Base-by-base conservation (phyloP, 169 alveolate genomes). In the Plasmodium sp. region DNA sequence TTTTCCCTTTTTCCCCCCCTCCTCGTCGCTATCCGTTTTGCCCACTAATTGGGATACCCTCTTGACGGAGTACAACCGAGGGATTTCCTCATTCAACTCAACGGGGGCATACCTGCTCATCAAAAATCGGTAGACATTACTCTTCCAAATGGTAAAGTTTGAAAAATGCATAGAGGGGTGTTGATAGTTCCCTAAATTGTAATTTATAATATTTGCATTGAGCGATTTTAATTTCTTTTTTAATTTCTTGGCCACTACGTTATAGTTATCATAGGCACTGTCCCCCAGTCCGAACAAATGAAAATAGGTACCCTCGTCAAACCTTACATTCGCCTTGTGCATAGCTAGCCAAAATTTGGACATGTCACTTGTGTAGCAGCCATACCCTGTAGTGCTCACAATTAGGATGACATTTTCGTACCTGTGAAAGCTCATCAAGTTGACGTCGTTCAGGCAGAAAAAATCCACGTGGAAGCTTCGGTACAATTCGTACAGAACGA, bases 321-420 rank as follows among this genome's bases (percentile, higher is more conserved):
- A 81, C 27, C 74, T 67, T 9, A 71, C 7, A 10, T 90, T 80
- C 36, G 33, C 54, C 22, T 48, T 90, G 43, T 81, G 71, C 54
- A 90, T 48, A 67, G 45, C 67, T 34, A 56, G 27, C 94, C 94
- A 90, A 81, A 90, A 90, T 4, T 58, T 31, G 0, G 84, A 80
- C 92, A 90, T 90, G 18, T 90, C 67, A 10, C 80, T 82, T 67
- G 94, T 39, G 73, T 18, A 71, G 41, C 48, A 81, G 33, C 94
- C 94, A 90, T 90, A 90, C 36, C 94, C 94, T 16, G 94, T 90
- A 3, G 94, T 90, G 74, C 94, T 90, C 31, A 90, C 94, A 81
- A 90, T 90, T 3, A 90, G 67, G 22, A 90, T 80, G 48, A 90
- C 51, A 81, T 90, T 90, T 80, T 81, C 80, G 73, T 90, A 90